Conservation (phyloP, 768 basidiomycete genomes). For the Candolleomyces eurysporus region DNA sequence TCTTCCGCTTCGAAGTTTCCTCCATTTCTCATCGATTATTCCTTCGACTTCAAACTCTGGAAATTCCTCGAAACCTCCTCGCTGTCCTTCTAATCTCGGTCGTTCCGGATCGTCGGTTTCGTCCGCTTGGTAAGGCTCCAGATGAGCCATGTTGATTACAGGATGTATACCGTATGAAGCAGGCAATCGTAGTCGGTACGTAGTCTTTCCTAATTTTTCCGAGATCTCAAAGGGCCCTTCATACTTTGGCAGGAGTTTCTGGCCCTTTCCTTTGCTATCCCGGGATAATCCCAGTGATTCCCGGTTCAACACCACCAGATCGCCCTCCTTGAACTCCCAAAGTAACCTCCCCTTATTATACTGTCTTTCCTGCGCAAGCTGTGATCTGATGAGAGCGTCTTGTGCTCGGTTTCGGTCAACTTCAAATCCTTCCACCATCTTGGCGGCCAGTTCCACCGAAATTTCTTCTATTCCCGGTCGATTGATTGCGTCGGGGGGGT, state of each 20-base stretch:
- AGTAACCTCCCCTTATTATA: constrained; percentile 15
- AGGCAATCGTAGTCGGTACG: neutral
- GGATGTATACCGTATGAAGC: neutral
- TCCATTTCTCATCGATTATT: too few relatives aligned
- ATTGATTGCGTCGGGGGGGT: neutral
- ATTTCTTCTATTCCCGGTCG: neutral
- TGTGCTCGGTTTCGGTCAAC: constrained; percentile 8
- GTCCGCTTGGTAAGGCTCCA: neutral
- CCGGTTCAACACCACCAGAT: too few relatives aligned
- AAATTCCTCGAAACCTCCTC: too few relatives aligned
- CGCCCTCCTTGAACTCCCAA: too few relatives aligned
- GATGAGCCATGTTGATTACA: neutral
- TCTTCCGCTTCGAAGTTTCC: neutral
- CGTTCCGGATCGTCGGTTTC: too few relatives aligned
- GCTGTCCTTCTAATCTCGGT: too few relatives aligned
- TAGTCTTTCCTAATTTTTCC: neutral
- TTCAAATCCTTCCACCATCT: constrained; percentile 10
- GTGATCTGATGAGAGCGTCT: constrained; percentile 15
- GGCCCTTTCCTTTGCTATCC: too few relatives aligned
- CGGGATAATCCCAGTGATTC: too few relatives aligned
- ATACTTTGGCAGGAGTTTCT: too few relatives aligned
- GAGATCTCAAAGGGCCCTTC: neutral
- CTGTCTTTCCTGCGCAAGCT: constrained; percentile 8
- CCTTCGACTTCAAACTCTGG: too few relatives aligned
- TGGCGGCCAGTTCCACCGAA: neutral